Base-by-base conservation (phyloP, 208 protist species). In the Tritrichomonas musculus region DNA sequence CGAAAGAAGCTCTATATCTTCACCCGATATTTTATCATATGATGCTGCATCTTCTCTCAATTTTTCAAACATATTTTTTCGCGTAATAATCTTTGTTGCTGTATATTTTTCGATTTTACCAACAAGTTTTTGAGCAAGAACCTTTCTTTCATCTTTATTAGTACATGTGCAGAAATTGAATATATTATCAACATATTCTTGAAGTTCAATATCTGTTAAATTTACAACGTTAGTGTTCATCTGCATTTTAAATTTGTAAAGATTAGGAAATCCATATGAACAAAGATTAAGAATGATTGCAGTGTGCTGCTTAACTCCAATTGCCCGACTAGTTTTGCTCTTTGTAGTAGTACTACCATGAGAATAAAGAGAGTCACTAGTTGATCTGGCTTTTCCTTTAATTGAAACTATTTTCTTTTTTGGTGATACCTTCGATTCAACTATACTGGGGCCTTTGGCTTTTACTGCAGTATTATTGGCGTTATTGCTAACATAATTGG, bases 81-180 rank as follows among this genome's bases (percentile, higher is more conserved):
- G 41, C 9, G 27, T 2, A 55, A 20, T 13, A 57, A 88, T 88
- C 39, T 88, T 88, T 20, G 25, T 20, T 27, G 11, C 5, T 11
- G 44, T 14, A 88, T 88, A 88, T 88, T 88, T 88, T 8, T n/a
- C 47, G 39, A 88, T 88, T 88, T 47, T 88, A 17, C 33, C 39
- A 36, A 39, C 27, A 9, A 88, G 39, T 3, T 11, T n/a, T 33
- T 25, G 13, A 33, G 47, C 5, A 39, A 88, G 27, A n/a, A 11
- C n/a, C 44, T 30, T 88, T 57, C 47, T 25, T n/a, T 88, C 77
- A 11, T 88, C 77, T 27, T 25, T 33, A 36, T n/a, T 47, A 30
- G 77, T 39, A n/a, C n/a, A n/a, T 14, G 20, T 8, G 30, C 77
- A 88, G 30, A 57, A 88, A 0, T 39, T 57, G 0, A 88, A 27